Evolutionary conservation across 2,329 filamentous ascomycete species (phyloP).

Genomic region (Penicillium sclerotiorum): DNA sequence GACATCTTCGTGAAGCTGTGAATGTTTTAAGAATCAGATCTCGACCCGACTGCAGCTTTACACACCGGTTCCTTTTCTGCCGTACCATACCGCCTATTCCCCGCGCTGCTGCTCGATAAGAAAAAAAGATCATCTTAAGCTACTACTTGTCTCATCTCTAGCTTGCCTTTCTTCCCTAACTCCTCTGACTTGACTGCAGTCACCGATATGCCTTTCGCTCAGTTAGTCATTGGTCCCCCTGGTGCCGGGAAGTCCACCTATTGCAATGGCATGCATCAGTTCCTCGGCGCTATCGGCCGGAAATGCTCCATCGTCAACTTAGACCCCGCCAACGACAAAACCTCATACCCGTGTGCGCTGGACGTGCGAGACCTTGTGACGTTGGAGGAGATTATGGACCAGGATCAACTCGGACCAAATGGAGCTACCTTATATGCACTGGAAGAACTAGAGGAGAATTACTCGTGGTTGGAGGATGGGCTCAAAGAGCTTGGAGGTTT

Average conservation of each 20-base stretch:
- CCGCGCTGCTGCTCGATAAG: constrained; percentile 29
- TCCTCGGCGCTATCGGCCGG: constrained; percentile 91
- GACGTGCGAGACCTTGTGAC: constrained; percentile 89
- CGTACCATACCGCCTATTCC: constrained; percentile 32
- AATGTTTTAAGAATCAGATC: constrained; percentile 12
- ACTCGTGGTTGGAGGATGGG: constrained; percentile 85
- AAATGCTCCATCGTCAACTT: constrained; percentile 96
- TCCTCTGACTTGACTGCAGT: neutral
- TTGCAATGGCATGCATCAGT: constrained; percentile 99
- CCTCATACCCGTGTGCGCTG: constrained; percentile 83
- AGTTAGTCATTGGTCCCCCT: constrained; percentile 90
- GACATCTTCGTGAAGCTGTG: constrained; percentile 23
- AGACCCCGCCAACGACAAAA: constrained; percentile 93
- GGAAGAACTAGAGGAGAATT: constrained; percentile 91
- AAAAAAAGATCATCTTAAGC: constrained; percentile 14
- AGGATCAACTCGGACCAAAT: constrained; percentile 88
- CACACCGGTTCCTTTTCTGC: constrained; percentile 37
- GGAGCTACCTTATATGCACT: constrained; percentile 90
- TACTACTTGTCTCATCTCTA: neutral
- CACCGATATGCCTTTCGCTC: constrained; percentile 59
- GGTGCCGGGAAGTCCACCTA: constrained; percentile 97
- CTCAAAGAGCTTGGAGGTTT: constrained; percentile 71
- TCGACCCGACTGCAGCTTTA: constrained; percentile 9
- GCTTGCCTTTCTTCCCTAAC: neutral
- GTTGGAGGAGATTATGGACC: constrained; percentile 91